A percentile compares a stretch with the other conserved stretches of the same genome.
These are phyloP conservation scores for Ochromonas danica DNA, from an alignment of 108 stramenopile genomes.

Conservation along the genomic window DNA sequence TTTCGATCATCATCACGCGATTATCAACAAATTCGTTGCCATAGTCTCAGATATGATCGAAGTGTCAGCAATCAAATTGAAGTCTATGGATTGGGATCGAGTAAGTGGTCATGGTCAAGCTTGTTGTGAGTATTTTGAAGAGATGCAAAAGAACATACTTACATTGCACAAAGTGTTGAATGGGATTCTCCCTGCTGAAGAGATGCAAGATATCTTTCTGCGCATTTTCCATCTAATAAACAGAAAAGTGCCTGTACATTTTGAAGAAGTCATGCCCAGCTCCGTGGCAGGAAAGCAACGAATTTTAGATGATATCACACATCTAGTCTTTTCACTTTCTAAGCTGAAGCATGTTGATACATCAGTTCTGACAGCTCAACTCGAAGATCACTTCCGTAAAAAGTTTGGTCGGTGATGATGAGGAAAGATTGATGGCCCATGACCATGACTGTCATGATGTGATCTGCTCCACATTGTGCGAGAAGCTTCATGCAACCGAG, in stretches of 20 bases:
- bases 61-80: slow-evolving; percentile 66
- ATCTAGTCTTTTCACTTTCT: slow-evolving; percentile 9
- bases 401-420: not conserved
- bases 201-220: slow-evolving; percentile 85
- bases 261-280: slow-evolving; percentile 42
- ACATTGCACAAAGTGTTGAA: slow-evolving; percentile 90
- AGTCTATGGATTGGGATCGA: slow-evolving; percentile 63
- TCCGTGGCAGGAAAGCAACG: not conserved
- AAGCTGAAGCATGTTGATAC: slow-evolving; percentile 25
- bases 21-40: slow-evolving; percentile 86
- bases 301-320: slow-evolving; percentile 25
- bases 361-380: not conserved
- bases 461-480: no score
- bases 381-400: slow-evolving; percentile 22
- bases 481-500: no score
- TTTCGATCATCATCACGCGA: slow-evolving; percentile 81
- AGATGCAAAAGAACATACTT: slow-evolving; percentile 72
- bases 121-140: slow-evolving; percentile 79
- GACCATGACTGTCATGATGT: no score
- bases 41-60: slow-evolving; percentile 92
- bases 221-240: slow-evolving; percentile 84
- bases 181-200: slow-evolving; percentile 76
- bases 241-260: slow-evolving; percentile 65
- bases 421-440: no score
- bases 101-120: not conserved